phyloP scores from a whole-genome alignment of 768 basidiomycete genomes.

The Psilocybe subaeruginosa region DNA sequence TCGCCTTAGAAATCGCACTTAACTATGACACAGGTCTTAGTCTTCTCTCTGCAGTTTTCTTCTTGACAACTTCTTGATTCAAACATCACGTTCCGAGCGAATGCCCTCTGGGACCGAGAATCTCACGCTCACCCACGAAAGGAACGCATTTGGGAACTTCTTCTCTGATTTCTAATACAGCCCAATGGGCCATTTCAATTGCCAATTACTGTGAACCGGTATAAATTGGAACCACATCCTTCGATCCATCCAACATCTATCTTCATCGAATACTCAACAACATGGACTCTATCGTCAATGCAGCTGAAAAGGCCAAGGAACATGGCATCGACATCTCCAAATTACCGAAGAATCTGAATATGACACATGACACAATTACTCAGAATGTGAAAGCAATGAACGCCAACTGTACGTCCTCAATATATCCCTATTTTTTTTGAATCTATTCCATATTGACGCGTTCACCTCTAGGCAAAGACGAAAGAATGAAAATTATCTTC shows the following conservation, averaged over 20 bases:
- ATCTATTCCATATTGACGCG: no score
- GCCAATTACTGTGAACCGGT: neutral
- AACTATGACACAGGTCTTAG: no score
- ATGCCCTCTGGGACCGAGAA: neutral
- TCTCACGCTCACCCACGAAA: conserved; percentile 7
- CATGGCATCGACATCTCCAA: conserved; percentile 44
- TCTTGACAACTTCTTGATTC: neutral
- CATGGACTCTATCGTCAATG: conserved; percentile 29
- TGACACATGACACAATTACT: conserved; percentile 45
- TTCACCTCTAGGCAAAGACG: conserved; percentile 24
- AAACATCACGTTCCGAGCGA: neutral
- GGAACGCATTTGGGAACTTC: neutral
- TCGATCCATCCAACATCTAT: neutral
- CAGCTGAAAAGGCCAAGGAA: conserved; percentile 32
- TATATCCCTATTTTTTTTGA: no score
- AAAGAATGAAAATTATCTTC: conserved; percentile 47
- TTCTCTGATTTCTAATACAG: neutral
- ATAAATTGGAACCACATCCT: neutral
- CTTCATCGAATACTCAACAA: neutral
- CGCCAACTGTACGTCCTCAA: conserved; percentile 35
- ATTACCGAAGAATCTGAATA: conserved; percentile 41
- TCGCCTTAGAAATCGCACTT: no score
- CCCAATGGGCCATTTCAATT: neutral
- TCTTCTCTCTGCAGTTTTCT: no score
- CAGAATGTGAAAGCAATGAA: conserved; percentile 42